Evolutionary conservation across 495 filamentous ascomycete species (phyloP).

Genomic region (Choiromyces venosus): DNA sequence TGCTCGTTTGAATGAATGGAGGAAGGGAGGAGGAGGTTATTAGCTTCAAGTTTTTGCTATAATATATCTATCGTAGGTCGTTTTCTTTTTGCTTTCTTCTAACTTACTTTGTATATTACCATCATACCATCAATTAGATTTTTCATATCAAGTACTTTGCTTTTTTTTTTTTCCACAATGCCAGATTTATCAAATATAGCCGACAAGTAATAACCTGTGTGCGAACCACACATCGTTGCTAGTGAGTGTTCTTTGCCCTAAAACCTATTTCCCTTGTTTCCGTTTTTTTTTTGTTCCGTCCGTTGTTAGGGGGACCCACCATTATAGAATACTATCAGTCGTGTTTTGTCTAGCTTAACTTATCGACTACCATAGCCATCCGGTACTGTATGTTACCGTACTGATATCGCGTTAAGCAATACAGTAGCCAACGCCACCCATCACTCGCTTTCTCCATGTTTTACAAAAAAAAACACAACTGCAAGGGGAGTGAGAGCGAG

Average conservation of each 20-base stretch:
- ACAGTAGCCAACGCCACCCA: neutral
- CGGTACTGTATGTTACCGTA: no score
- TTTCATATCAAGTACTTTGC: neutral
- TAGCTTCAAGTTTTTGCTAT: neutral
- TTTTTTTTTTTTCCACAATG: neutral
- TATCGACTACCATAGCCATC: no score
- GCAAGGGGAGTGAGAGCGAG: no score
- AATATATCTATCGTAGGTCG: constrained; percentile 13
- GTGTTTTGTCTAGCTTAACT: neutral
- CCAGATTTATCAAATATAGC: neutral
- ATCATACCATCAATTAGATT: neutral
- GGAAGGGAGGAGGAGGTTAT: neutral
- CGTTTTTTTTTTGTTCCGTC: no score
- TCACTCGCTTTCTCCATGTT: neutral
- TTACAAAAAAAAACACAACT: neutral
- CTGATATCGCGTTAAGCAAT: neutral
- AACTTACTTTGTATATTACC: neutral
- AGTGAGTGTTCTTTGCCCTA: no score
- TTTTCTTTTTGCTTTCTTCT: neutral
- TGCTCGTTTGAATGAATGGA: neutral
- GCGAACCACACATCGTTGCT: no score
- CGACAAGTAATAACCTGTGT: no score
- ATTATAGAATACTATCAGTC: no score
- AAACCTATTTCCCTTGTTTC: no score
- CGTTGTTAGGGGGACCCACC: no score